Conservation (phyloP, 1,284 basidiomycete species). For the Puccinia triticina region DNA sequence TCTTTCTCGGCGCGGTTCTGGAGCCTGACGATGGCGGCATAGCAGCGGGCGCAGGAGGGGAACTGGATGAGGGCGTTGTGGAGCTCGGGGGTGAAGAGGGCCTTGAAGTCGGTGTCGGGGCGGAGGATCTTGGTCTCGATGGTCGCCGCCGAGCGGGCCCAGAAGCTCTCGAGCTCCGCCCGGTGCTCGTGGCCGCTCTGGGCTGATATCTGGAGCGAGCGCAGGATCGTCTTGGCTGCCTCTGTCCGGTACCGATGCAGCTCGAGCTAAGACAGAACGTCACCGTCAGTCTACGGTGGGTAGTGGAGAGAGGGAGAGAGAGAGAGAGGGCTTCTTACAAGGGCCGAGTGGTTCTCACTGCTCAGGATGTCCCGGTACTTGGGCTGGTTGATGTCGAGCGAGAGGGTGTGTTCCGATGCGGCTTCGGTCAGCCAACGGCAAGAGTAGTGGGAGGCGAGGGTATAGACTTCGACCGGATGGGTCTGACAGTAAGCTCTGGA, state of each 20-base stretch:
- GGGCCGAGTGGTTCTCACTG: conserved; percentile 29
- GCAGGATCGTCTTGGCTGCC: conserved; percentile 1
- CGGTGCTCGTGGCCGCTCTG: neutral
- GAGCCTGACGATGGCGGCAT: conserved; percentile 17
- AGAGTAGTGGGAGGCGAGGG: conserved; percentile 39
- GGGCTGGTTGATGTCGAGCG: conserved; percentile 32
- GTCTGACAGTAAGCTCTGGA: conserved; percentile 36
- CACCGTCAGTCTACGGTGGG: neutral
- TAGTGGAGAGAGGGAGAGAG: neutral
- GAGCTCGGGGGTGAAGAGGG: conserved; percentile 19
- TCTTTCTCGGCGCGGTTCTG: conserved; percentile 27
- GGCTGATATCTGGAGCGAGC: neutral
- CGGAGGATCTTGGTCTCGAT: neutral
- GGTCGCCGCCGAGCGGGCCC: neutral
- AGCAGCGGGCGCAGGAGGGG: conserved; percentile 3
- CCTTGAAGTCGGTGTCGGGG: neutral
- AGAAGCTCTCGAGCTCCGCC: conserved; percentile 13
- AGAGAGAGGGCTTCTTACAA: conserved; percentile 15
- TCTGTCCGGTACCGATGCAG: conserved; percentile 22
- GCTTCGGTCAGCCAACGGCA: conserved; percentile 39
- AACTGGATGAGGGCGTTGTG: neutral
- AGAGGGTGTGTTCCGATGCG: conserved; percentile 38
- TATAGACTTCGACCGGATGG: conserved; percentile 43
- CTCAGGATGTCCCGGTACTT: conserved; percentile 42
- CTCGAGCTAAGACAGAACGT: conserved; percentile 10